Evolutionary conservation across 164 flowering plant species (phyloP).

Genomic region (Piper betle): DNA sequence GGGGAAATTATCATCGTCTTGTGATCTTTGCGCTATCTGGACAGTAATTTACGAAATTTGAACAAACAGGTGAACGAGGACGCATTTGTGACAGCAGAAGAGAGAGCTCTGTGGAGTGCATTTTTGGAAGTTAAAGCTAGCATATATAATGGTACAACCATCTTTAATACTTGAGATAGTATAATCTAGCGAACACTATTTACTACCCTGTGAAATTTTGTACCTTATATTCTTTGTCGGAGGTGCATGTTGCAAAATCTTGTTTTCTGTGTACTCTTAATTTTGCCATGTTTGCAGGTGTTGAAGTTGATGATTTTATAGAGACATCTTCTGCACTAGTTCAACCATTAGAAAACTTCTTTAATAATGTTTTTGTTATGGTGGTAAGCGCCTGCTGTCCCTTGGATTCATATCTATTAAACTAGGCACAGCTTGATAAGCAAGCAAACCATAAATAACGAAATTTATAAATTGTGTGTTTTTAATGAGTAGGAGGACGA

Average conservation of each 20-base stretch:
- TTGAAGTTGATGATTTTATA: constrained; percentile 75
- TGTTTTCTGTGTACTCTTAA: background rate
- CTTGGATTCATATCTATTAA: background rate
- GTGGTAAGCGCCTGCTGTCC: constrained; percentile 49
- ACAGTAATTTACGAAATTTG: background rate
- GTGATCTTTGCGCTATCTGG: too few species aligned
- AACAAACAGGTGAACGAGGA: constrained; percentile 52
- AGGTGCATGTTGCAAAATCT: background rate
- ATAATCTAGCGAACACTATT: background rate
- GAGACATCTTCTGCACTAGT: constrained; percentile 52
- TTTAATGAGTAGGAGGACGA: constrained; percentile 61
- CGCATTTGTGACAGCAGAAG: constrained; percentile 65
- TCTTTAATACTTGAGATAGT: background rate
- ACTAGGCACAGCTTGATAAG: background rate
- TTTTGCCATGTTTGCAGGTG: constrained; percentile 22
- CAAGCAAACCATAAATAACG: too few species aligned
- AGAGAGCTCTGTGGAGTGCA: constrained; percentile 64
- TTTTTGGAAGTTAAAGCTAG: constrained; percentile 41
- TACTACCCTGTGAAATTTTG: background rate
- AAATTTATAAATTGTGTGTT: background rate
- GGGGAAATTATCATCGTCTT: too few species aligned
- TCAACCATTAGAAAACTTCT: constrained; percentile 83
- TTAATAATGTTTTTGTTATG: constrained; percentile 85
- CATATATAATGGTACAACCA: constrained; percentile 49
- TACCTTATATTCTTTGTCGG: background rate